Percentiles rank a stretch among this genome's conserved stretches.
phyloP scores from a whole-genome alignment of 2,329 filamentous ascomycete species.

The Fusarium sublunatum region DNA sequence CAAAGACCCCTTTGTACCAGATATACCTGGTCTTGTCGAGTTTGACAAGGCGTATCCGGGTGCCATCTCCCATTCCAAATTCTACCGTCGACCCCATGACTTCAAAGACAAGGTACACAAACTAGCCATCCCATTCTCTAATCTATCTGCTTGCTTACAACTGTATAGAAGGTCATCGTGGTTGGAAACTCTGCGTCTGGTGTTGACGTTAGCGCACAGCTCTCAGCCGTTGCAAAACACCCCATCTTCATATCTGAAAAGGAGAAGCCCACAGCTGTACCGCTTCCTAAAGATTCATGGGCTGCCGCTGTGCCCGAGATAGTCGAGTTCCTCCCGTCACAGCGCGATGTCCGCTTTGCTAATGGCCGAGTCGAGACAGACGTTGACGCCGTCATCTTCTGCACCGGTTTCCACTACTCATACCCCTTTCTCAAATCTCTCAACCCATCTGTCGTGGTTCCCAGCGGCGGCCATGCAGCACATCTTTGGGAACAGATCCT shows the following conservation, averaged over 20 bases:
- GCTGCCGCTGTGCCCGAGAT: conserved; percentile 58
- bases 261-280: conserved; percentile 45
- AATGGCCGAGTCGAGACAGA: conserved; percentile 70
- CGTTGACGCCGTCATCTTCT: conserved; percentile 81
- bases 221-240: conserved; percentile 62
- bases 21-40: conserved; percentile 64
- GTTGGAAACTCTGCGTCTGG: conserved; percentile 79
- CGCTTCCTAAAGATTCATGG: conserved; percentile 46
- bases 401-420: conserved; percentile 87
- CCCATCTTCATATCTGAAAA: conserved; percentile 68
- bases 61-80: conserved; percentile 72
- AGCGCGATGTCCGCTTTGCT: conserved; percentile 68
- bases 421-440: conserved; percentile 73
- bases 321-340: conserved; percentile 56
- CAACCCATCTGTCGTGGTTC: conserved; percentile 64
- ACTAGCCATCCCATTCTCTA: too few relatives aligned
- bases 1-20: conserved; percentile 68
- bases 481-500: conserved; percentile 79
- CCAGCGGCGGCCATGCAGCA: conserved; percentile 71
- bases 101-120: conserved; percentile 49
- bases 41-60: conserved; percentile 64
- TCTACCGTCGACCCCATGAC: conserved; percentile 64
- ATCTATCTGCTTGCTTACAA: neutral
- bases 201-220: conserved; percentile 75
- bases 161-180: conserved; percentile 70